phyloP scores from a whole-genome alignment of 495 filamentous ascomycete genomes.

The Aspergillus haitiensis region DNA sequence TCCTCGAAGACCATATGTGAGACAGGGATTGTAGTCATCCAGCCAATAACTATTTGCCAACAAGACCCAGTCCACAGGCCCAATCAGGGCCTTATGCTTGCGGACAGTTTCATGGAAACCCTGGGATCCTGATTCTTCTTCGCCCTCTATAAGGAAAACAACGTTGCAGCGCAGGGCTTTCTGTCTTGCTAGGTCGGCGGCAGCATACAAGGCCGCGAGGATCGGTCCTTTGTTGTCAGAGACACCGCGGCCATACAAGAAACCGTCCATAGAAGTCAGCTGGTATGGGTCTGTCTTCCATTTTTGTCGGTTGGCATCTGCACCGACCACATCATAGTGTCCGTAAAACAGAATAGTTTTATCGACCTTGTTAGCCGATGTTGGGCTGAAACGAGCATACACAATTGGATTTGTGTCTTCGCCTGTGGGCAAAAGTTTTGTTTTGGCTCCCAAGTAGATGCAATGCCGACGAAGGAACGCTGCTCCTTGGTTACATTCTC shows the following conservation, averaged over 20 bases:
- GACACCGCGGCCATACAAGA: conserved; percentile 93
- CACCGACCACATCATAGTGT: conserved; percentile 98
- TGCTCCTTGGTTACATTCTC: conserved; percentile 89
- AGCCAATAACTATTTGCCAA: conserved; percentile 98
- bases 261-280: conserved; percentile 82
- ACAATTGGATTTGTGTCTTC: conserved; percentile 83
- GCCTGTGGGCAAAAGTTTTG: conserved; percentile 77
- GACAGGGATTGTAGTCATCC: conserved; percentile 88
- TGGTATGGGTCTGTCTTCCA: conserved; percentile 89
- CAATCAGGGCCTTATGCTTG: conserved; percentile 78
- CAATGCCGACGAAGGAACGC: conserved; percentile 86
- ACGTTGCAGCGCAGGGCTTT: conserved; percentile 81
- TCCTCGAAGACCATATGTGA: conserved; percentile 93
- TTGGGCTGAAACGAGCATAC: conserved; percentile 78
- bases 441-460: conserved; percentile 83
- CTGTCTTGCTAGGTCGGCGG: conserved; percentile 77
- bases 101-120: conserved; percentile 81
- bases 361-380: conserved; percentile 54
- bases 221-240: conserved; percentile 97
- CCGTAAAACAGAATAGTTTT: conserved; percentile 96
- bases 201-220: conserved; percentile 88
- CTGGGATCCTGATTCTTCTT: conserved; percentile 91
- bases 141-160: conserved; percentile 91
- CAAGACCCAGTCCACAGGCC: conserved; percentile 87
- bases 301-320: conserved; percentile 69